A percentile compares a stretch with the other conserved stretches of the same genome.
Evolutionary conservation across 495 filamentous ascomycete genomes (phyloP).

Genomic region (Jackrogersella multiformis): DNA sequence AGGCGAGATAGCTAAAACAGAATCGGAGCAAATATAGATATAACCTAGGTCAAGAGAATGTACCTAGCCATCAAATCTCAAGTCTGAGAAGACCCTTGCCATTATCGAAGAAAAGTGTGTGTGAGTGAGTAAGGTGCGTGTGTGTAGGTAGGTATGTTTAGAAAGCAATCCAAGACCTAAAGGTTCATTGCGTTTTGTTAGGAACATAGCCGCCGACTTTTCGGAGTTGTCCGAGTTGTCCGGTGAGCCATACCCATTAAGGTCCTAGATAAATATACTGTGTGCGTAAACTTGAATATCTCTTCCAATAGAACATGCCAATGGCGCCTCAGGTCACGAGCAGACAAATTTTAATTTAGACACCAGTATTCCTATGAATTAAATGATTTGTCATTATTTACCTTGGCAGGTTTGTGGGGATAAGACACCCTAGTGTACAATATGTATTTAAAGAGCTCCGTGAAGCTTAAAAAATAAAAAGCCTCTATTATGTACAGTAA

Average conservation of each 20-base stretch:
- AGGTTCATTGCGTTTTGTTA: conserved; percentile 1
- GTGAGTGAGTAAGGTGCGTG: no score
- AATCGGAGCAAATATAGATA: not conserved
- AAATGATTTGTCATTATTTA: conserved; percentile 24
- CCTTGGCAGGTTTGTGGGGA: conserved; percentile 7
- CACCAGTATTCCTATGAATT: not conserved
- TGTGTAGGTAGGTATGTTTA: no score
- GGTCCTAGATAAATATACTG: not conserved
- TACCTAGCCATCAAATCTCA: not conserved
- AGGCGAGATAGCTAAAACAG: not conserved
- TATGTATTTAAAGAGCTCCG: not conserved
- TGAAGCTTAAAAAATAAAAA: not conserved
- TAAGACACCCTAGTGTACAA: not conserved
- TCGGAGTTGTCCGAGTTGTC: conserved; percentile 21
- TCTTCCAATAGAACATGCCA: not conserved
- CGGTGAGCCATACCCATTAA: conserved; percentile 1
- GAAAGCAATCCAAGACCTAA: not conserved
- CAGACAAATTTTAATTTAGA: conserved; percentile 17
- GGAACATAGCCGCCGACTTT: conserved; percentile 1
- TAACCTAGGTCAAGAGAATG: not conserved
- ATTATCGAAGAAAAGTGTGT: conserved; percentile 1
- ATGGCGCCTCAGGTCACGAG: conserved; percentile 10
- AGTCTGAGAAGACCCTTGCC: not conserved
- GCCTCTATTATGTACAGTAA: not conserved
- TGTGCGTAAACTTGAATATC: conserved; percentile 3